These are phyloP conservation scores for Vanderwaltozyma polyspora DNA, from an alignment of 805 yeast species.

Conservation along the genomic window DNA sequence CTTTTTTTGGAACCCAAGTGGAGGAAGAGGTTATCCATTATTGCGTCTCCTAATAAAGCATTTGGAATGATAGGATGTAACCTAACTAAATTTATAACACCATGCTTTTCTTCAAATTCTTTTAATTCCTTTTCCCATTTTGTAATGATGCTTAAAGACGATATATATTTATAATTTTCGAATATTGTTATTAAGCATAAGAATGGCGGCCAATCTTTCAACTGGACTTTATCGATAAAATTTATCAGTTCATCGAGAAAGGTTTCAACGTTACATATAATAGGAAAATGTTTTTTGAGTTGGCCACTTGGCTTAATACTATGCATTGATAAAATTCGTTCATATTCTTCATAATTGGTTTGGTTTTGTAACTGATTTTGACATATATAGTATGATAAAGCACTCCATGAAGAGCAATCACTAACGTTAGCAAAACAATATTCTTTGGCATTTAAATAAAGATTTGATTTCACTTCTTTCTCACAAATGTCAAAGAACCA, in stretches of 20 bases:
- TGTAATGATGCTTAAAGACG: not conserved
- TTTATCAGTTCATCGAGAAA: conserved; percentile 4
- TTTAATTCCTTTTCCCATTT: conserved; percentile 13
- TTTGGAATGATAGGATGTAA: conserved; percentile 8
- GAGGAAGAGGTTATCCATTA: conserved; percentile 1
- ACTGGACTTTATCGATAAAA: conserved; percentile 10
- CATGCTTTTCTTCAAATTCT: conserved; percentile 7
- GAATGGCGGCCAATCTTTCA: conserved; percentile 21
- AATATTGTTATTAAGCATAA: conserved; percentile 10
- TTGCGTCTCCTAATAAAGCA: conserved; percentile 3
- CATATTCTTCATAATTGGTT: not conserved
- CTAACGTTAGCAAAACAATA: conserved; percentile 20
- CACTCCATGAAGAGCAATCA: conserved; percentile 30
- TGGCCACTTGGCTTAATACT: not conserved
- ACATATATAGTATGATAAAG: not conserved
- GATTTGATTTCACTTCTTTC: conserved; percentile 3
- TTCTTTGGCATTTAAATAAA: conserved; percentile 8
- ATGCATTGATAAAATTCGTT: not conserved
- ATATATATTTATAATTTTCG: not conserved
- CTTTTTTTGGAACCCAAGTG: conserved; percentile 11
- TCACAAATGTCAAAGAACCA: conserved; percentile 23
- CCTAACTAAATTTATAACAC: conserved; percentile 2
- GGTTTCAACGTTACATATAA: not conserved
- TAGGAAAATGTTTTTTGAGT: no score
- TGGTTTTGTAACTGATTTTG: not conserved